These are phyloP conservation scores for Talaromyces sp. DNA, from an alignment of 2,329 filamentous ascomycete species.

Conservation along the genomic window DNA sequence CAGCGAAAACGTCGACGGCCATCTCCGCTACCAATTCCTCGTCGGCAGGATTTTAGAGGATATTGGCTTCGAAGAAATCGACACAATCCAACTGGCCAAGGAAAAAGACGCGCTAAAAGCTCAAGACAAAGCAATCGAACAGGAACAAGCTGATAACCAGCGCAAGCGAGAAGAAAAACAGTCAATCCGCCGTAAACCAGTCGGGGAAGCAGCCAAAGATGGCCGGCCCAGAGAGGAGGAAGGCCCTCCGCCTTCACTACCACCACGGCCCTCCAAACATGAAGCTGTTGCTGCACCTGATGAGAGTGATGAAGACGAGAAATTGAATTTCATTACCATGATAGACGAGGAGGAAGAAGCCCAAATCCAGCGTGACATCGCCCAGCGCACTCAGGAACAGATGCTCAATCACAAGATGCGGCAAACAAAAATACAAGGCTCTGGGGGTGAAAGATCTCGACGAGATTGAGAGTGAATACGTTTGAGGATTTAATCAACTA, in stretches of 20 bases:
- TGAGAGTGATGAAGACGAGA: background rate
- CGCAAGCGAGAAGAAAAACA: conserved; percentile 19
- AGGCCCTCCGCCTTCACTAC: background rate
- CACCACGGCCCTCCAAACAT: background rate
- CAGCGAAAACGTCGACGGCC: conserved; percentile 60
- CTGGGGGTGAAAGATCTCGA: background rate
- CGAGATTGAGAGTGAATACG: background rate
- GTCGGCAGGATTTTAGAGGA: conserved; percentile 61
- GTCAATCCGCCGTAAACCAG: background rate
- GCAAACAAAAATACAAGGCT: conserved; percentile 1
- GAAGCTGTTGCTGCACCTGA: background rate
- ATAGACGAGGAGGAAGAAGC: conserved; percentile 18
- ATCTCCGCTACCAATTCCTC: conserved; percentile 65
- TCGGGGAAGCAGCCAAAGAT: background rate
- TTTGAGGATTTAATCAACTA: background rate
- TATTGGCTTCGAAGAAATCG: conserved; percentile 64
- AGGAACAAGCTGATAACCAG: conserved; percentile 27
- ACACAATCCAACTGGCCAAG: conserved; percentile 39
- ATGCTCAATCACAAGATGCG: conserved; percentile 16
- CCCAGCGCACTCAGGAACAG: conserved; percentile 25
- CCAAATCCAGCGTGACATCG: conserved; percentile 23
- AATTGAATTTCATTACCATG: conserved; percentile 7
- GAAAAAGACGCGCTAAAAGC: conserved; percentile 36
- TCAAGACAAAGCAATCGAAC: conserved; percentile 35
- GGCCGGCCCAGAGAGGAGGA: background rate